phyloP scores from a whole-genome alignment of 1,284 basidiomycete species.

The Peniophora sp. region DNA sequence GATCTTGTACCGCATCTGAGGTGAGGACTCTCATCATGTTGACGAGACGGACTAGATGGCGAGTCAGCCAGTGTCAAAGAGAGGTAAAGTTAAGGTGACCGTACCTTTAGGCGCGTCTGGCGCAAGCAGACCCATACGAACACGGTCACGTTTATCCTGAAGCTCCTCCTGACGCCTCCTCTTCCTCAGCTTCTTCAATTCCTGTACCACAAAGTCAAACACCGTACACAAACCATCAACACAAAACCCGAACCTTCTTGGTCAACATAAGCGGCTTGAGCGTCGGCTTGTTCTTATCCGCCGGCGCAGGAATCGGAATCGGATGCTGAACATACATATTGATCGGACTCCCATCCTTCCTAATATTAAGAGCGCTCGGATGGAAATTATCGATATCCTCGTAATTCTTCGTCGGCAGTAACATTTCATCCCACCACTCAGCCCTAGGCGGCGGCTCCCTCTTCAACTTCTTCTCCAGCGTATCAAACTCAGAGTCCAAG shows the following conservation, averaged over 20 bases:
- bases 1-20: slow-evolving; percentile 93
- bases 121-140: slow-evolving; percentile 93
- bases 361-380: slow-evolving; percentile 51
- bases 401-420: slow-evolving; percentile 79
- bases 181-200: slow-evolving; percentile 96
- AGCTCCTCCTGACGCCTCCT: slow-evolving; percentile 83
- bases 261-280: slow-evolving; percentile 87
- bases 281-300: slow-evolving; percentile 71
- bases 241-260: slow-evolving; percentile 49
- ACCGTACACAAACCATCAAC: slow-evolving; percentile 6
- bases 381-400: slow-evolving; percentile 56
- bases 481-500: slow-evolving; percentile 86
- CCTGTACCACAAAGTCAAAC: slow-evolving; percentile 33
- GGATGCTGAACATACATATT: slow-evolving; percentile 95
- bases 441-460: slow-evolving; percentile 80
- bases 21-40: slow-evolving; percentile 99
- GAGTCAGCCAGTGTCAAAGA: slow-evolving; percentile 7
- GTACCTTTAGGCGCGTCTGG: slow-evolving; percentile 92
- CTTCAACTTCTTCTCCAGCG: slow-evolving; percentile 82
- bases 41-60: slow-evolving; percentile 72
- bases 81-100: slow-evolving; percentile 10
- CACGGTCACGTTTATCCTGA: slow-evolving; percentile 92
- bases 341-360: slow-evolving; percentile 67
- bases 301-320: slow-evolving; percentile 90
- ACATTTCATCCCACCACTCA: slow-evolving; percentile 96